A percentile compares a stretch with the other conserved stretches of the same genome.
phyloP scores from a whole-genome alignment of 495 filamentous ascomycete species.

The Parathielavia appendiculata region DNA sequence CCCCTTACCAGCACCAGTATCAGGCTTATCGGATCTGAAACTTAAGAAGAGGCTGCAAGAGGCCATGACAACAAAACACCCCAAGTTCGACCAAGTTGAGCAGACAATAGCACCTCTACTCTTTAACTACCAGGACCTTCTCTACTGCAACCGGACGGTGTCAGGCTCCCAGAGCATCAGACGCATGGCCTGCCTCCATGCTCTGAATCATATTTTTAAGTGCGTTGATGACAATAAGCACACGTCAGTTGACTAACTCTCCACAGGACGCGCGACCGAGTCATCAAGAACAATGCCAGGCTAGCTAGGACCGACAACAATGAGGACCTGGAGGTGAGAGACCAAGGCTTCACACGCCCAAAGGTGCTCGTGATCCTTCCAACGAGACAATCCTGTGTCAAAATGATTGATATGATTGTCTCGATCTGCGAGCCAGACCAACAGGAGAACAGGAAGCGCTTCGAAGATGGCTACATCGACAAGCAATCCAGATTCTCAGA shows the following conservation, averaged over 20 bases:
- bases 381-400: slow-evolving; percentile 76
- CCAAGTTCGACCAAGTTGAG: slow-evolving; percentile 48
- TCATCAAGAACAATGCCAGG: slow-evolving; percentile 85
- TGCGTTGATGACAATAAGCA: slow-evolving; percentile 25
- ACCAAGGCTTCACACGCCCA: slow-evolving; percentile 93
- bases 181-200: slow-evolving; percentile 72
- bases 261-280: slow-evolving; percentile 72
- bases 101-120: slow-evolving; percentile 51
- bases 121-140: slow-evolving; percentile 75
- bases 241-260: slow-evolving; percentile 1
- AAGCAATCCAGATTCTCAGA: slow-evolving; percentile 60
- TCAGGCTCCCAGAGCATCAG: slow-evolving; percentile 61
- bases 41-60: slow-evolving; percentile 53
- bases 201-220: slow-evolving; percentile 87
- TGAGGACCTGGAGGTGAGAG: slow-evolving; percentile 68
- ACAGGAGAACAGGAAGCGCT: slow-evolving; percentile 91
- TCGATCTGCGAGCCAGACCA: slow-evolving; percentile 74
- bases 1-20: slow-evolving; percentile 27
- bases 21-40: slow-evolving; percentile 46
- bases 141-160: slow-evolving; percentile 67
- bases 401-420: slow-evolving; percentile 67
- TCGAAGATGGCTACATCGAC: slow-evolving; percentile 70
- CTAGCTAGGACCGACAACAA: slow-evolving; percentile 54
- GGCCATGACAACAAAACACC: slow-evolving; percentile 28
- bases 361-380: slow-evolving; percentile 87